These are phyloP conservation scores for Pseudogymnoascus sp. DNA, from an alignment of 2,329 filamentous ascomycete genomes.

Conservation along the genomic window DNA sequence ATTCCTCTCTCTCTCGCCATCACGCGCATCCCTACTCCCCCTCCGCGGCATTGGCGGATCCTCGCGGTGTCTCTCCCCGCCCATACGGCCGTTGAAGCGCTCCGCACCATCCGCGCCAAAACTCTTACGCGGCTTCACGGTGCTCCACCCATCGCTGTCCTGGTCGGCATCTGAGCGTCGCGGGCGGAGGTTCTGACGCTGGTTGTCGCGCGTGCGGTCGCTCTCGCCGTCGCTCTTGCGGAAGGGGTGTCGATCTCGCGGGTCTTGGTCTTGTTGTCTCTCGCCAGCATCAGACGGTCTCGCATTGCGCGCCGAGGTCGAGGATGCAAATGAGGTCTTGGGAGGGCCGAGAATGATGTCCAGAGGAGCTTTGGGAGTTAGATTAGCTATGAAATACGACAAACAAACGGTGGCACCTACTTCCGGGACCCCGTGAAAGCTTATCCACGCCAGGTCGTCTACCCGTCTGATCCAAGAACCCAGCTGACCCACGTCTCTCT, in stretches of 20 bases:
- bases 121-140: constrained; percentile 64
- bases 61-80: constrained; percentile 37
- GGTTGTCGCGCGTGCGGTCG: constrained; percentile 41
- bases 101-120: constrained; percentile 62
- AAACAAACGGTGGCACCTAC: constrained; percentile 34
- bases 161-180: constrained; percentile 47
- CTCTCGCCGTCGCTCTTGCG: constrained; percentile 45
- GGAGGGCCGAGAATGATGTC: constrained; percentile 82
- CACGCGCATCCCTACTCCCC: constrained; percentile 42
- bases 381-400: constrained; percentile 21
- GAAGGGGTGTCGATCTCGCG: constrained; percentile 52
- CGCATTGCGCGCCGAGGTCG: constrained; percentile 47
- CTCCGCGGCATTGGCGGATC: constrained; percentile 35
- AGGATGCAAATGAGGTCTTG: constrained; percentile 72
- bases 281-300: constrained; percentile 45
- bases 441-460: constrained; percentile 45
- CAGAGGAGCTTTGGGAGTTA: constrained; percentile 49
- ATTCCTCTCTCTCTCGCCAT: constrained; percentile 45
- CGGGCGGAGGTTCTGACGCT: constrained; percentile 38
- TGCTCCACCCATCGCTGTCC: constrained; percentile 66
- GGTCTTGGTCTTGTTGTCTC: constrained; percentile 41
- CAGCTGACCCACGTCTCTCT: constrained; percentile 9
- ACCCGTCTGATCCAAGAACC: constrained; percentile 29
- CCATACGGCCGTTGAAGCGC: constrained; percentile 59
- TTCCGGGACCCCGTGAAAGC: constrained; percentile 46